phyloP scores from a whole-genome alignment of 139 green algal species.

The Trebouxia sp. region DNA sequence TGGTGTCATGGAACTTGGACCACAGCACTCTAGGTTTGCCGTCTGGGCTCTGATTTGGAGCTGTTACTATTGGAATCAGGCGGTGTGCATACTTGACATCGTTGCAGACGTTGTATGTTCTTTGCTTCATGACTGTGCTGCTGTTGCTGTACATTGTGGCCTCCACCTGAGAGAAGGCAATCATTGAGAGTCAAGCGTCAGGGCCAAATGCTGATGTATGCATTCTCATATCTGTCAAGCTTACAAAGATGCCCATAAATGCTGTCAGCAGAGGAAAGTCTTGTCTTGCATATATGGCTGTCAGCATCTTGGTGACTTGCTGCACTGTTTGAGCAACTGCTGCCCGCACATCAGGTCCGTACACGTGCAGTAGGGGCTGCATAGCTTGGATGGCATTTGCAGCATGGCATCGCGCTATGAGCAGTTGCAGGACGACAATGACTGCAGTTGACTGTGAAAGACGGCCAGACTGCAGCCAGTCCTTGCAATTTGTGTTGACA shows the following conservation, averaged over 20 bases:
- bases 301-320: background rate
- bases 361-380: too few species aligned
- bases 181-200: background rate
- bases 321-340: too few species aligned
- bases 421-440: too few species aligned
- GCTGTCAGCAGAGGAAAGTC: background rate
- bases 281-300: background rate
- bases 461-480: too few species aligned
- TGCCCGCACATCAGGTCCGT: too few species aligned
- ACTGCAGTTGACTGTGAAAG: background rate
- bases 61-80: constrained; percentile 52
- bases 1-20: constrained; percentile 35
- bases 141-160: constrained; percentile 45
- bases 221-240: background rate
- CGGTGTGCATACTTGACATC: constrained; percentile 48
- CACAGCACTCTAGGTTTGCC: constrained; percentile 35
- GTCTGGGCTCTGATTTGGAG: constrained; percentile 33
- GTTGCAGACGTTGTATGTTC: constrained; percentile 47
- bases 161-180: constrained; percentile 40
- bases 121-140: constrained; percentile 50
- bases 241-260: background rate
- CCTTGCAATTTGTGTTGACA: too few species aligned
- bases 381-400: too few species aligned
- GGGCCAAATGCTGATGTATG: background rate
- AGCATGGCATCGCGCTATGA: too few species aligned